phyloP scores from a whole-genome alignment of 768 basidiomycete genomes.

The Rhizopogon sp. region DNA sequence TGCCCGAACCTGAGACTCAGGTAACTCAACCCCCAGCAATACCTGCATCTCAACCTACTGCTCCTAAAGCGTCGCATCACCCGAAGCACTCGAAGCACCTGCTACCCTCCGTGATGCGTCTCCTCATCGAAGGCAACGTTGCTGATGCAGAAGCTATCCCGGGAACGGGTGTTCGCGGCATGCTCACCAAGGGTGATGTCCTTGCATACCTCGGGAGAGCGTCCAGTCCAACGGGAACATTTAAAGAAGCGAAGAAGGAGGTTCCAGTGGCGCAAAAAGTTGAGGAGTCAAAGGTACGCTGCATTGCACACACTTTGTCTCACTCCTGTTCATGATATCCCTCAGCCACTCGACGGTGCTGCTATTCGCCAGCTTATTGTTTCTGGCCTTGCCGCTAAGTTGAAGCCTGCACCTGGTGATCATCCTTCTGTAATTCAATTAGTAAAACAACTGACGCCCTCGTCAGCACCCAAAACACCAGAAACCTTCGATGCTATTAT shows the following conservation, averaged over 20 bases:
- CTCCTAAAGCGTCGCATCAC: constrained; percentile 30
- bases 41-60: constrained; percentile 17
- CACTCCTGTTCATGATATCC: not conserved
- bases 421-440: constrained; percentile 7
- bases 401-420: constrained; percentile 43
- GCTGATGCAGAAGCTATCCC: constrained; percentile 62
- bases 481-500: constrained; percentile 69
- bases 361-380: constrained; percentile 65
- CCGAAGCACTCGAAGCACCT: constrained; percentile 61
- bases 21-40: constrained; percentile 14
- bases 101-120: constrained; percentile 87
- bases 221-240: constrained; percentile 71
- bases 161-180: constrained; percentile 87
- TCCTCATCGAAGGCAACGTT: constrained; percentile 57
- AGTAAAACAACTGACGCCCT: constrained; percentile 3
- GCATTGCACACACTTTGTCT: not conserved
- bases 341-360: constrained; percentile 55
- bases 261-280: constrained; percentile 28
- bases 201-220: constrained; percentile 83
- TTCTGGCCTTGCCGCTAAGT: constrained; percentile 49
- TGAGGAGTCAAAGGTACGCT: constrained; percentile 34
- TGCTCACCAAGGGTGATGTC: constrained; percentile 96
- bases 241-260: constrained; percentile 39
- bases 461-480: constrained; percentile 34
- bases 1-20: constrained; percentile 17